Evolutionary conservation across 1,139 yeast species (phyloP).

Genomic region (Zygosaccharomyces pseudobailii): DNA sequence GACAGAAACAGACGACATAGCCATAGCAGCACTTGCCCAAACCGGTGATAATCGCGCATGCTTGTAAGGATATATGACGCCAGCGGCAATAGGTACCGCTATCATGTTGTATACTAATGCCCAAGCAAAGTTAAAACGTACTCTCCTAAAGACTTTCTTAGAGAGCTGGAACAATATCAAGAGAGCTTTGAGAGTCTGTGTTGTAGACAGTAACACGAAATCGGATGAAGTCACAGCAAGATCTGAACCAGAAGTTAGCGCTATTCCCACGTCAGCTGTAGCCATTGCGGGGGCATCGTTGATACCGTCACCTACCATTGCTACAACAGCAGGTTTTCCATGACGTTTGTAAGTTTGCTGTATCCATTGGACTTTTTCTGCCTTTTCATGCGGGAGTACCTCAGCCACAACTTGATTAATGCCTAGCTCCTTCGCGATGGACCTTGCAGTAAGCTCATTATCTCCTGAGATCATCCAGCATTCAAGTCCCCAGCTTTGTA

Average conservation of each 20-base stretch:
- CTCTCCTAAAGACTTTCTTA: constrained; percentile 45
- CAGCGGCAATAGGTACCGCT: constrained; percentile 61
- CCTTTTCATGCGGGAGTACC: constrained; percentile 70
- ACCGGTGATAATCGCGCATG: constrained; percentile 53
- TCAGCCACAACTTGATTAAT: constrained; percentile 64
- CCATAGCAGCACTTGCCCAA: constrained; percentile 69
- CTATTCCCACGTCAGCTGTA: constrained; percentile 55
- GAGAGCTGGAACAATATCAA: constrained; percentile 47
- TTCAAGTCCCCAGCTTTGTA: constrained; percentile 45
- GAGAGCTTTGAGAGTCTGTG: constrained; percentile 45
- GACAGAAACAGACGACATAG: constrained; percentile 55
- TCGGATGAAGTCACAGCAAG: constrained; percentile 56
- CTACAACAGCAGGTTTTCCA: constrained; percentile 37
- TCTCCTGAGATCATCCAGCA: constrained; percentile 70
- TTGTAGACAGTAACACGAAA: constrained; percentile 42
- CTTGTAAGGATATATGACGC: constrained; percentile 53
- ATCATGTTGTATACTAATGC: constrained; percentile 49
- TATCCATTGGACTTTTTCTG: constrained; percentile 51
- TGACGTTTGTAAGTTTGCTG: constrained; percentile 37
- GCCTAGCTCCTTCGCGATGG: constrained; percentile 62
- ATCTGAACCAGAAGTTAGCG: constrained; percentile 56
- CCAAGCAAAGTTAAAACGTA: constrained; percentile 55
- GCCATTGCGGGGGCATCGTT: constrained; percentile 63
- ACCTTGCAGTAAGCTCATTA: constrained; percentile 58
- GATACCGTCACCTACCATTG: constrained; percentile 63